Evolutionary conservation across 805 yeast species (phyloP), one percentile per base, ranked within the genome.

Genomic region (Nematodospora valgi): DNA sequence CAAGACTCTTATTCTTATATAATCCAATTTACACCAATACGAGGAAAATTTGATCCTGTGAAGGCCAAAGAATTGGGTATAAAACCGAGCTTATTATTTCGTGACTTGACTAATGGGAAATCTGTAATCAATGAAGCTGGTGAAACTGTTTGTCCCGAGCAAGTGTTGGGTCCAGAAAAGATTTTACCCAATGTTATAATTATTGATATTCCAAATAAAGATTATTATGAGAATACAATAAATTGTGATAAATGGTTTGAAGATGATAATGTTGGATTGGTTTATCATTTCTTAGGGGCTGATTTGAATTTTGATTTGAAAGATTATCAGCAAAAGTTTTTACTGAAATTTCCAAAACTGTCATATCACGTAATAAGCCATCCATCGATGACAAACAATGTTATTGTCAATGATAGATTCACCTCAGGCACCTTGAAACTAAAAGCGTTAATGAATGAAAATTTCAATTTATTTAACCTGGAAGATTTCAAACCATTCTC

Each of bases 241-340:
- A 32, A 31, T 7, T 46, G 48, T 23, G 39, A 42, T 1, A 41
- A 46, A 19, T 63, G 69, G 67, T 51, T 53, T 77, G 13, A 54
- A 40, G 51, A 41, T 34, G 49, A 56, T 5, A 60, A 66, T 2
- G 60, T 72, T 14, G 73, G 77, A 1, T 54, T 74, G 1, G 82
- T 88, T 1, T 88, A 86, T 54, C 95, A 86, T 57, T 75, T 86
- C 38, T 59, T 93, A 18, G 93, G 84, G n/a, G 74, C 69, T 5
- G 74, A 69, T 2, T 64, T 86, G 1, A 74, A 77, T 31, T 58
- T 65, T 22, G 46, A 49, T 41, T 61, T 61, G 43, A 56, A 59
- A 1, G 59, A 59, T 4, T 76, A 84, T 45, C 31, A 58, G 5
- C 40, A 53, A 0, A 14, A 21, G 1, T 81, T 86, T 43, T 68